Base-by-base conservation (phyloP, 805 yeast species). In the Zygosaccharomyces kombuchaensis region DNA sequence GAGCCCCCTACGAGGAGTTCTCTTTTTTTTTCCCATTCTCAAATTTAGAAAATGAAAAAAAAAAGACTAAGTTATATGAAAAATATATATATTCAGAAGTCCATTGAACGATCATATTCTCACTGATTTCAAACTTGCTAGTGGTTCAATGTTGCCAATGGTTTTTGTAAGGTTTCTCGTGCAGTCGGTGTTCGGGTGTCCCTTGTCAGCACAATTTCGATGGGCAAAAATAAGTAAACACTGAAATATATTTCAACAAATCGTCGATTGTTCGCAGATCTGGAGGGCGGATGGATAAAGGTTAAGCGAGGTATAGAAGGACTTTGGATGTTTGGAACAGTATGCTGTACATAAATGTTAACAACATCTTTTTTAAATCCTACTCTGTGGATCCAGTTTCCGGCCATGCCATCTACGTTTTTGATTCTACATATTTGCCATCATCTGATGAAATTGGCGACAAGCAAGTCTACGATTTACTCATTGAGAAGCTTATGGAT, bases 391-490 rank as follows among this genome's bases (percentile, higher is more conserved):
- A 89, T 59, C 88, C 91, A 0, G 70, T 71, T 41, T 74, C 87
- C 1, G 70, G 75, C 6, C 73, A 80, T 19, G 96, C 96, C 0
- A 65, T 91, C 9, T 89, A 81, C 58, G 82, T 89, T 4, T 80
- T 91, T 50, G 96, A 91, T 62, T 80, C 96, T 2, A 81, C 90
- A 10, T 84, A 79, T 53, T 70, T 90, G 9, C 96, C 96, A 0
- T 68, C 78, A 9, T 73, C 82, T 1, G 74, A 75, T 2, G 66
- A 58, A 21, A 64, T 71, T 10, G 62, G 62, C 30, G 69, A 69
- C 41, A 67, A 66, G 43, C 65, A 65, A 42, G 61, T 65, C 1
- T 57, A 69, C 54, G 68, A 72, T 51, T 27, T 67, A 40, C 52
- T 68, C 9, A 59, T 75, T 31, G 75, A 78, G 32, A 77, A 74